These are phyloP conservation scores for Malassezia japonica DNA, from an alignment of 1,284 basidiomycete species.

Conservation along the genomic window DNA sequence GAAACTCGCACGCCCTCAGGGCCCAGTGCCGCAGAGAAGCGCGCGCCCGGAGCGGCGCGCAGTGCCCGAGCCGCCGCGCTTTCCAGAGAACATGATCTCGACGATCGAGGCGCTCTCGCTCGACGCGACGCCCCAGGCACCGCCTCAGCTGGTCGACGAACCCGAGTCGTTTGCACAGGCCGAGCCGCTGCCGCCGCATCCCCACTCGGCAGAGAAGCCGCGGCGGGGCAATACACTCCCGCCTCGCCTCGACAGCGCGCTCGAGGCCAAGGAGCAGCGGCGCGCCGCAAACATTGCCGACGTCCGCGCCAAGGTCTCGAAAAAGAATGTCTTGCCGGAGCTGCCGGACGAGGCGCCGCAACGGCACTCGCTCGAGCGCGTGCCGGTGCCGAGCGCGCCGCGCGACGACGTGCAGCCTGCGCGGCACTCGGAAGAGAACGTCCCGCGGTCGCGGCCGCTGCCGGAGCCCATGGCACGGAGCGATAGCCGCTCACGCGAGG, in stretches of 20 bases:
- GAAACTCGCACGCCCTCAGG: not conserved
- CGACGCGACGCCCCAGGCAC: not conserved
- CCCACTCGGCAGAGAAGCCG: not conserved
- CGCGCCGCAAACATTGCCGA: not conserved
- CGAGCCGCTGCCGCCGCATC: too few relatives aligned
- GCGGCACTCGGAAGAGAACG: too few relatives aligned
- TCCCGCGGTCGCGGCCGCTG: too few relatives aligned
- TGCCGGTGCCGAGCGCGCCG: constrained; percentile 4
- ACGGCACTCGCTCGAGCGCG: not conserved
- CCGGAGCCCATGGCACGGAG: too few relatives aligned
- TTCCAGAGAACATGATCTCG: not conserved
- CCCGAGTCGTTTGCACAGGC: too few relatives aligned
- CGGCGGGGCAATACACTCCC: not conserved
- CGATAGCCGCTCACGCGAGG: too few relatives aligned
- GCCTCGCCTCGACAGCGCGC: not conserved
- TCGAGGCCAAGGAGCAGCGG: not conserved
- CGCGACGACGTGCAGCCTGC: too few relatives aligned
- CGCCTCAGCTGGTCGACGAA: not conserved
- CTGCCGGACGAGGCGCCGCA: not conserved
- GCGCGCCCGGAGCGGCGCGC: not conserved
- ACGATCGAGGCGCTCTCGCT: not conserved
- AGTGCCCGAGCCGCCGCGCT: not conserved
- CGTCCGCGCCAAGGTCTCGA: not conserved
- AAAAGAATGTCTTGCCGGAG: not conserved
- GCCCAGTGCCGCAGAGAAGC: too few relatives aligned